These are phyloP conservation scores for Acacia confusa DNA, from an alignment of 306 rosid species.

Conservation along the genomic window DNA sequence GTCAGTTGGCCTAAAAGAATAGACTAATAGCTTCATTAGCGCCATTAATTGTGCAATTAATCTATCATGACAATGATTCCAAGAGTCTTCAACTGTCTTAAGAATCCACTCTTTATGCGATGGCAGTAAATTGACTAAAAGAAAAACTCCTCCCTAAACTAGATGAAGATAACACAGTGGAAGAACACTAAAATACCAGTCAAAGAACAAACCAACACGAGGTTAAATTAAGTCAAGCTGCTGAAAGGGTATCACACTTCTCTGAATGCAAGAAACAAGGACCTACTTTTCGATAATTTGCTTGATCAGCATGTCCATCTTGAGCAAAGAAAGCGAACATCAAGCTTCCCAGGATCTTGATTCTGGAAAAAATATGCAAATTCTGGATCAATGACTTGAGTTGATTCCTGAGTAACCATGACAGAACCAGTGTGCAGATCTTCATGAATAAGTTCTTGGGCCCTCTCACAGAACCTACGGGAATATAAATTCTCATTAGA, in stretches of 20 bases:
- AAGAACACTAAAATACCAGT: not conserved
- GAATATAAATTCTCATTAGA: conserved; percentile 20
- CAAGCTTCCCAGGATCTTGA: conserved; percentile 62
- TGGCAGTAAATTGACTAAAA: not conserved
- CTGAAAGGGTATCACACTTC: not conserved
- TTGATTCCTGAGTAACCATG: conserved; percentile 85
- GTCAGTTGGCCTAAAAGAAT: too few species aligned
- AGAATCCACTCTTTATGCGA: conserved; percentile 58
- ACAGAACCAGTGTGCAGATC: conserved; percentile 92
- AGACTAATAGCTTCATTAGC: too few species aligned
- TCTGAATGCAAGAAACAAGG: not conserved
- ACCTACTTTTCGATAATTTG: conserved; percentile 69
- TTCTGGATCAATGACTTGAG: conserved; percentile 92
- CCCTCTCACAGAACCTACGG: conserved; percentile 83
- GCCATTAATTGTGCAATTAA: conserved; percentile 32
- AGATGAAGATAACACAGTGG: not conserved
- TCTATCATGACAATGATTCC: conserved; percentile 68
- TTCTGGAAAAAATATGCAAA: conserved; percentile 56
- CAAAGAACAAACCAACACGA: not conserved
- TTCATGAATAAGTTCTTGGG: conserved; percentile 85
- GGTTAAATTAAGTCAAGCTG: not conserved
- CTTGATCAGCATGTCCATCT: conserved; percentile 80
- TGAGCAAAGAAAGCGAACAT: conserved; percentile 85
- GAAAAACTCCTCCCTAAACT: not conserved
- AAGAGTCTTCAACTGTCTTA: conserved; percentile 68